Base-by-base conservation (phyloP, 1,284 basidiomycete species). In the Apiotrichum gracile region DNA sequence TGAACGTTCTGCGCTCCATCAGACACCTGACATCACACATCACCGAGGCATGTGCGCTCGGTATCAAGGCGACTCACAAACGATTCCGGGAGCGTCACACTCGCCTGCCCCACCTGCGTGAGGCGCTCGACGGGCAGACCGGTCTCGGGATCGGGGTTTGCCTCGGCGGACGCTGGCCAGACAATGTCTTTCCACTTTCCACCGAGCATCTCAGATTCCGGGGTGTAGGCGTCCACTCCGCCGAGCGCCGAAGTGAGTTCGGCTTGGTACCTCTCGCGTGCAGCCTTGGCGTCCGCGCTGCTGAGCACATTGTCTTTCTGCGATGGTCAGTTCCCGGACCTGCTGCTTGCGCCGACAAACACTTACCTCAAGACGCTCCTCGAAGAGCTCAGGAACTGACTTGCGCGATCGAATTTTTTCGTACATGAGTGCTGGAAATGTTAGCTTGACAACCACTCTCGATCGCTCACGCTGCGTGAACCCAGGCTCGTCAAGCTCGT, bases 401-500 rank as follows among this genome's bases (percentile, higher is more conserved):
- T 80, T 83, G 47, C 87, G 78, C 0, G 82, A 80, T 6, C 83
- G 80, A 63, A 91, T 91, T 74, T 87, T 83, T 69, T 88, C 82
- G 72, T 92, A 91, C 90, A 92, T 92, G 22, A 84, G 76, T 0
- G 89, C 65, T 67, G 38, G 3, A 14, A 9, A 37, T 60, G 47
- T 60, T 19, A 47, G 46, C 10, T 38, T 67, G 19, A 14, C 39
- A 48, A 10, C 4, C 17, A 21, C 8, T 16, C 13, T 22, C 26
- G 29, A 6, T 24, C 19, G 37, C 64, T 55, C 46, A 64, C 65
- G 90, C 66, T 88, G 86, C 0, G 93, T 96, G 72, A 91, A 91
- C 17, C 84, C 83, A 0, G 93, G 92, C 61, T 92, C 82, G 67
- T 94, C 91, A 31, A 93, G 81, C 73, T 93, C 90, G 67, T 93